phyloP scores from a whole-genome alignment of 768 basidiomycete genomes.

The Xerocomellus chrysenteron region DNA sequence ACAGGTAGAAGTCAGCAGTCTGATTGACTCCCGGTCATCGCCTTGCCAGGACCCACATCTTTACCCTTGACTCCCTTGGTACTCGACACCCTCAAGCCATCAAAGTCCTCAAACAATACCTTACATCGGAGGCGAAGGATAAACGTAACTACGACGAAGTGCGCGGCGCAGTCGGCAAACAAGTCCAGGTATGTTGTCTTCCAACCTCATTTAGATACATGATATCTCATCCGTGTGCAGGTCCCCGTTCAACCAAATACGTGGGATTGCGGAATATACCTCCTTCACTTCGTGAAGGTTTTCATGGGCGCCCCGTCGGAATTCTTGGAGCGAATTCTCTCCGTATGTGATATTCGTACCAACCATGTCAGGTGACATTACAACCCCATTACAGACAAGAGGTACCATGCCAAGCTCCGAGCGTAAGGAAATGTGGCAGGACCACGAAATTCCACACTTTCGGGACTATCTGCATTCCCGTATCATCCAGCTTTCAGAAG shows the following conservation, averaged over 20 bases:
- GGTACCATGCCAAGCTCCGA: conserved; percentile 36
- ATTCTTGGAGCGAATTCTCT: conserved; percentile 50
- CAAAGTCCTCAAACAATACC: conserved; percentile 62
- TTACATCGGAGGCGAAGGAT: conserved; percentile 73
- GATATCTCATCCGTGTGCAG: conserved; percentile 37
- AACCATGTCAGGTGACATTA: background rate
- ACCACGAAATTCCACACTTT: conserved; percentile 42
- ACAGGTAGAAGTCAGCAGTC: background rate
- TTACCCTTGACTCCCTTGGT: conserved; percentile 89
- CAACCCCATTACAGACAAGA: conserved; percentile 24
- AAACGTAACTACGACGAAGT: conserved; percentile 50
- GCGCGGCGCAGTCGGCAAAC: conserved; percentile 43
- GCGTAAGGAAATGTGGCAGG: conserved; percentile 53
- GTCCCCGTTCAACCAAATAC: conserved; percentile 88
- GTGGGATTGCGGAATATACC: conserved; percentile 90
- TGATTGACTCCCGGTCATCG: background rate
- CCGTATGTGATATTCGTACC: conserved; percentile 11
- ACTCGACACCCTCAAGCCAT: conserved; percentile 64
- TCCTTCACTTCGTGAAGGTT: conserved; percentile 80
- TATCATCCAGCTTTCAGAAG: conserved; percentile 49
- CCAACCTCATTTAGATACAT: background rate
- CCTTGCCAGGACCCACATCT: conserved; percentile 65
- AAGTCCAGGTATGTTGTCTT: conserved; percentile 47
- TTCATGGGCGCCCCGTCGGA: conserved; percentile 65
- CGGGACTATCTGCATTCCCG: conserved; percentile 45